Evolutionary conservation across 371 early-diverging fungal species (phyloP).

Genomic region (Syncephalis fuscata): DNA sequence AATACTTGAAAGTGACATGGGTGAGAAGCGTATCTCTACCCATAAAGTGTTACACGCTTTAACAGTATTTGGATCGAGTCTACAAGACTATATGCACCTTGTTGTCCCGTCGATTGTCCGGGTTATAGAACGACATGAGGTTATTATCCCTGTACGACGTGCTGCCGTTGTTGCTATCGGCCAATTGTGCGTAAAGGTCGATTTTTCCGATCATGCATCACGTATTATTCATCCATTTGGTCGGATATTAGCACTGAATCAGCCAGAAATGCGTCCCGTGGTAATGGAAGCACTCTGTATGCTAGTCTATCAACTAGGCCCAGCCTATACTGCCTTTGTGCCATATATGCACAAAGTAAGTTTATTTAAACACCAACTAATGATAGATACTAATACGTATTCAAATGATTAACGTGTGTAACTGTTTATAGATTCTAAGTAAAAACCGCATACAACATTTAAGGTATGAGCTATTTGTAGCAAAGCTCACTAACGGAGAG

Average conservation of each 20-base stretch:
- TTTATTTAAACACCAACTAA: neutral
- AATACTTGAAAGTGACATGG: conserved; percentile 63
- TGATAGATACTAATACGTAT: neutral
- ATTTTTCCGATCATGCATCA: conserved; percentile 78
- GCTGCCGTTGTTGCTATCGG: conserved; percentile 67
- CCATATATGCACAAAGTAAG: conserved; percentile 57
- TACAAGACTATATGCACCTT: conserved; percentile 88
- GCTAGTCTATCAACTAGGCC: conserved; percentile 70
- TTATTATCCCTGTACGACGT: conserved; percentile 41
- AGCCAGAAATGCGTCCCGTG: conserved; percentile 37
- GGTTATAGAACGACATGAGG: conserved; percentile 60
- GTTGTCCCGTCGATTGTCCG: conserved; percentile 77
- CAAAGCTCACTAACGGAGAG: conserved; percentile 61
- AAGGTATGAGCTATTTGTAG: conserved; percentile 51
- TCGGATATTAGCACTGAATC: conserved; percentile 40
- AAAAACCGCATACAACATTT: conserved; percentile 46
- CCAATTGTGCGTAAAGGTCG: conserved; percentile 58
- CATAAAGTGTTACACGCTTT: conserved; percentile 69
- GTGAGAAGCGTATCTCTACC: conserved; percentile 54
- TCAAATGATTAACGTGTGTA: no score
- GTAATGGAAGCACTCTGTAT: conserved; percentile 74
- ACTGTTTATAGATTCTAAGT: conserved; percentile 54
- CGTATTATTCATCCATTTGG: conserved; percentile 84
- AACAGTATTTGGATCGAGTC: conserved; percentile 68
- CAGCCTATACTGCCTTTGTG: conserved; percentile 79